These are phyloP conservation scores for Aspergillus oerlinghausenensis DNA, from an alignment of 2,329 filamentous ascomycete genomes.

Conservation along the genomic window DNA sequence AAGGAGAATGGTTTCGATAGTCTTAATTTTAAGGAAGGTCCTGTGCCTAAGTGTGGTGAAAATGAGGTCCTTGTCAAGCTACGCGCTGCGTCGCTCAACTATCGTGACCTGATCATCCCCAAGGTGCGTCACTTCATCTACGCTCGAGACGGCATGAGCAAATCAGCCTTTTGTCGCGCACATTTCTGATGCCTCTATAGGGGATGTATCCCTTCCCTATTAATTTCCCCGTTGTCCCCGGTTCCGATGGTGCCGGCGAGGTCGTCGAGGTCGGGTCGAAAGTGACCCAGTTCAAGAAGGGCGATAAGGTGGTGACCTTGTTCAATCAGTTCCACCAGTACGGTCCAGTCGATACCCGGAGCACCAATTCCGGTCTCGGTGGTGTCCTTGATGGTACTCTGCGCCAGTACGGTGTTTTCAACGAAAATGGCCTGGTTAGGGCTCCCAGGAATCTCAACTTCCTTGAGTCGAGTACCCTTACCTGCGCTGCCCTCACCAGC, in stretches of 20 bases:
- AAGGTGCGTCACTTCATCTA: constrained; percentile 44
- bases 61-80: constrained; percentile 68
- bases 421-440: constrained; percentile 62
- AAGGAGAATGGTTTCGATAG: constrained; percentile 54
- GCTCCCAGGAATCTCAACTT: constrained; percentile 54
- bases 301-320: constrained; percentile 54
- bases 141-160: not conserved
- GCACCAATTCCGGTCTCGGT: constrained; percentile 57
- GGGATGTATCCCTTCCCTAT: constrained; percentile 31
- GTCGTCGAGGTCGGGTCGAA: constrained; percentile 50
- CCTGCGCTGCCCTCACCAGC: constrained; percentile 59
- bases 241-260: constrained; percentile 41
- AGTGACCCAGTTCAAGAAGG: constrained; percentile 54
- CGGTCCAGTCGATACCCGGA: constrained; percentile 41
- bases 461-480: constrained; percentile 53
- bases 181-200: constrained; percentile 12
- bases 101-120: constrained; percentile 46
- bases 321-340: constrained; percentile 56
- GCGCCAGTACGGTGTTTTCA: constrained; percentile 62
- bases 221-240: constrained; percentile 28
- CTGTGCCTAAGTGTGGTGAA: constrained; percentile 61
- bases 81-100: constrained; percentile 47
- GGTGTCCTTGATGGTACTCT: constrained; percentile 65
- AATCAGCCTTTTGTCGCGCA: not conserved
- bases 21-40: constrained; percentile 50